Conservation (phyloP, 495 filamentous ascomycete species). For the Trichocladium uniseriatum region DNA sequence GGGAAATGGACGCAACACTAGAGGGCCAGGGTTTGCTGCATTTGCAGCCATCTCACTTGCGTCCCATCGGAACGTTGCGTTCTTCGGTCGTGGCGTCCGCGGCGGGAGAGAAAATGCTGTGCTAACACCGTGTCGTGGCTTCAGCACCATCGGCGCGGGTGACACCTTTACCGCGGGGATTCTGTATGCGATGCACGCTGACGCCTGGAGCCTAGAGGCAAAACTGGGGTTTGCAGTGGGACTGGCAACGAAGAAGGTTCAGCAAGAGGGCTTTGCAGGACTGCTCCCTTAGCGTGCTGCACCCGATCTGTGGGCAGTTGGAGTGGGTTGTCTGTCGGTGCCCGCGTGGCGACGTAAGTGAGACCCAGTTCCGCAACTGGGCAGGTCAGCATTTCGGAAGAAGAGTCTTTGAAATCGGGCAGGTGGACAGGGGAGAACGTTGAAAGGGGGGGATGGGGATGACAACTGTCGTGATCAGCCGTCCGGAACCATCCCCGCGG, state of each 20-base stretch:
- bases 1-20: background rate
- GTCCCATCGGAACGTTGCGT: background rate
- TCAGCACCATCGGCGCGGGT: conserved; percentile 59
- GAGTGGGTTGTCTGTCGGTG: conserved; percentile 8
- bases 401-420: background rate
- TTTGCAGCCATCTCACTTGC: conserved; percentile 3
- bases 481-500: conserved; percentile 23
- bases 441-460: background rate
- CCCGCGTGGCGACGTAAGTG: conserved; percentile 13
- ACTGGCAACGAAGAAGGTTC: conserved; percentile 59
- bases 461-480: conserved; percentile 15
- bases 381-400: conserved; percentile 1
- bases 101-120: background rate
- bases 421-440: conserved; percentile 1
- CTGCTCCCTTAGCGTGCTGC: conserved; percentile 27
- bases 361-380: background rate
- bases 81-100: background rate
- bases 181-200: conserved; percentile 47
- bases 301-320: background rate
- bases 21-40: no score
- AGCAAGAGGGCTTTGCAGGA: conserved; percentile 54
- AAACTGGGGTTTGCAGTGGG: conserved; percentile 55
- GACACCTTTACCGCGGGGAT: conserved; percentile 70
- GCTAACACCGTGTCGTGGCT: conserved; percentile 15
- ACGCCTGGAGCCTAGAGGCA: conserved; percentile 40